These are phyloP conservation scores for Mortierella polycephala DNA, from an alignment of 371 early-diverging fungal genomes.

Conservation along the genomic window DNA sequence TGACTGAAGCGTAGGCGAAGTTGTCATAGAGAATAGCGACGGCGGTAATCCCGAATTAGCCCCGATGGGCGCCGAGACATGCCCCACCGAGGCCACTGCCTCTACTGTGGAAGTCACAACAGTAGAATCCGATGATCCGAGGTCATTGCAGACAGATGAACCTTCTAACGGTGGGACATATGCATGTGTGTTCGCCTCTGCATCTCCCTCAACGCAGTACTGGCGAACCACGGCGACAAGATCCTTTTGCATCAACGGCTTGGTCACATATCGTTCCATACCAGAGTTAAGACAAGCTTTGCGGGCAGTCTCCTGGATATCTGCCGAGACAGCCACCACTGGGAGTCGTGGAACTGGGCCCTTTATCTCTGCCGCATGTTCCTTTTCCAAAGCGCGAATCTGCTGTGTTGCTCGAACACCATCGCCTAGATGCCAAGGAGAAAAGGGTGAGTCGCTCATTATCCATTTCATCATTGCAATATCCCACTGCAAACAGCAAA, in stretches of 20 bases:
- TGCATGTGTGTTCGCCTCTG: slow-evolving; percentile 30
- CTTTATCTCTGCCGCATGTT: slow-evolving; percentile 39
- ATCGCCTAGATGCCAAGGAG: slow-evolving; percentile 42
- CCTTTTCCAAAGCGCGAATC: slow-evolving; percentile 57
- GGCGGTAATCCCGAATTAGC: slow-evolving; percentile 1
- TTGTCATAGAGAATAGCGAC: slow-evolving; percentile 8
- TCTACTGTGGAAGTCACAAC: slow-evolving; percentile 36
- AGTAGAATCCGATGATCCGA: slow-evolving; percentile 1
- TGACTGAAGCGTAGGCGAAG: slow-evolving; percentile 3
- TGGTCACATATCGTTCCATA: slow-evolving; percentile 72
- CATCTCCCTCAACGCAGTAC: slow-evolving; percentile 44
- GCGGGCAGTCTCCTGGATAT: slow-evolving; percentile 64
- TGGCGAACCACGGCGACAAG: slow-evolving; percentile 49
- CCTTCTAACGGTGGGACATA: slow-evolving; percentile 39
- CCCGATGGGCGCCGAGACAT: slow-evolving; percentile 40
- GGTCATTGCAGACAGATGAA: background rate
- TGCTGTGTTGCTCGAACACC: slow-evolving; percentile 70
- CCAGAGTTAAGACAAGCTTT: slow-evolving; percentile 64
- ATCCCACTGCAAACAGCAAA: background rate
- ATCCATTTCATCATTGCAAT: background rate
- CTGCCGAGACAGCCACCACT: slow-evolving; percentile 68
- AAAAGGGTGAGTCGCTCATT: background rate
- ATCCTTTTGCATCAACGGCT: slow-evolving; percentile 60
- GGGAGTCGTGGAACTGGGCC: slow-evolving; percentile 57
- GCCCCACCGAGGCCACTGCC: slow-evolving; percentile 43